phyloP scores from a whole-genome alignment of 2,329 filamentous ascomycete species.

The Neonectria sp. region DNA sequence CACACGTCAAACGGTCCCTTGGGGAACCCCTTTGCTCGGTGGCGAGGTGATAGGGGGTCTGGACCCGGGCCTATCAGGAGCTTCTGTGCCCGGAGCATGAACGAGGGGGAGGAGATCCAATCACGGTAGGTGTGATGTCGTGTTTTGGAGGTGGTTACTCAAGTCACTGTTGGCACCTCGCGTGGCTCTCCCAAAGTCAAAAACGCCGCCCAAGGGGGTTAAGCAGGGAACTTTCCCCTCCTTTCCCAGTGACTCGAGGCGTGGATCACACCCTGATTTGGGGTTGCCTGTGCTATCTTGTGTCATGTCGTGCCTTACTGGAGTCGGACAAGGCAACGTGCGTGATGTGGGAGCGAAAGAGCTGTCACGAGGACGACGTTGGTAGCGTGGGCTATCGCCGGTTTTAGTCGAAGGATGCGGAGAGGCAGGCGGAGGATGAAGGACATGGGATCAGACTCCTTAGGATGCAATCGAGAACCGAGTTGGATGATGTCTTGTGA shows the following conservation, averaged over 20 bases:
- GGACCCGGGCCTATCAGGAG: slow-evolving; percentile 7
- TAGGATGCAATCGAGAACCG: background rate
- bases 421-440: slow-evolving; percentile 32
- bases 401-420: slow-evolving; percentile 26
- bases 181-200: slow-evolving; percentile 5
- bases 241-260: slow-evolving; percentile 31
- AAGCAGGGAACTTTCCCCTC: slow-evolving; percentile 29
- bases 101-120: slow-evolving; percentile 13
- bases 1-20: slow-evolving; percentile 7
- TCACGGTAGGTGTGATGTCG: slow-evolving; percentile 11
- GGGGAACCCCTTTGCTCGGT: slow-evolving; percentile 38
- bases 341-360: slow-evolving; percentile 35
- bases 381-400: slow-evolving; percentile 42
- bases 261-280: slow-evolving; percentile 32
- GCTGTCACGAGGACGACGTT: slow-evolving; percentile 43
- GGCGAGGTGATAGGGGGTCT: slow-evolving; percentile 39
- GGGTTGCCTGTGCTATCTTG: slow-evolving; percentile 7
- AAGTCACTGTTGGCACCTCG: background rate
- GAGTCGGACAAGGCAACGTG: slow-evolving; percentile 34
- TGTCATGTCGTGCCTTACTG: slow-evolving; percentile 25
- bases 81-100: slow-evolving; percentile 17
- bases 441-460: slow-evolving; percentile 13
- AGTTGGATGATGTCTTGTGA: slow-evolving; percentile 20
- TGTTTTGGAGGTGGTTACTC: background rate
- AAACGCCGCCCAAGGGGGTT: slow-evolving; percentile 13